Evolutionary conservation across 768 basidiomycete species (phyloP).

Genomic region (Kwoniella sp.): DNA sequence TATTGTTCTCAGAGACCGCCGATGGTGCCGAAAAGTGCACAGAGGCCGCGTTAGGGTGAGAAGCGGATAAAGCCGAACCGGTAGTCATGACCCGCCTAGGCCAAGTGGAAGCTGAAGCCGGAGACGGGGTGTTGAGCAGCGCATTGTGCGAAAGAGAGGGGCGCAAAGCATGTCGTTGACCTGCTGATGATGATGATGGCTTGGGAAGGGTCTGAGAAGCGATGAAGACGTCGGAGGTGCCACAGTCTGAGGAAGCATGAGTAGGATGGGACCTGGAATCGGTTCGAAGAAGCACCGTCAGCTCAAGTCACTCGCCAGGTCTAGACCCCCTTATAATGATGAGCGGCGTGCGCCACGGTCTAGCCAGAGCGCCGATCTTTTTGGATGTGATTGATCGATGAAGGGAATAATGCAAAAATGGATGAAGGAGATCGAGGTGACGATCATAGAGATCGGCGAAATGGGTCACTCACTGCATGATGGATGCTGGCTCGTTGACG

Average conservation of each 20-base stretch:
- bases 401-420: constrained; percentile 5
- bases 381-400: constrained; percentile 7
- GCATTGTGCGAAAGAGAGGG: constrained; percentile 32
- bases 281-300: constrained; percentile 13
- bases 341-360: no score
- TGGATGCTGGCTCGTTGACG: constrained; percentile 22
- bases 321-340: background rate
- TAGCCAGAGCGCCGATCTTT: background rate
- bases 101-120: constrained; percentile 17
- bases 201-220: constrained; percentile 21
- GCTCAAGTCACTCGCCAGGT: constrained; percentile 3
- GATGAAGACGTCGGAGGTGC: constrained; percentile 35
- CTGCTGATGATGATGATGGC: no score
- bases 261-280: constrained; percentile 10
- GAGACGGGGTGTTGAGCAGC: constrained; percentile 13
- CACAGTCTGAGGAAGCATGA: constrained; percentile 20
- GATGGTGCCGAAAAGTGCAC: constrained; percentile 18
- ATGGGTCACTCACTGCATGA: constrained; percentile 33
- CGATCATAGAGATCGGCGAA: background rate
- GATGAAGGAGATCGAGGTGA: constrained; percentile 10
- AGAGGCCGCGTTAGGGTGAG: constrained; percentile 10
- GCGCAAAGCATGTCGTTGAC: constrained; percentile 27
- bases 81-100: constrained; percentile 30
- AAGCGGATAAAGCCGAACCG: constrained; percentile 7
- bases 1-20: constrained; percentile 25